phyloP scores from a whole-genome alignment of 2,329 filamentous ascomycete genomes.

The Karstenula rhodostoma region DNA sequence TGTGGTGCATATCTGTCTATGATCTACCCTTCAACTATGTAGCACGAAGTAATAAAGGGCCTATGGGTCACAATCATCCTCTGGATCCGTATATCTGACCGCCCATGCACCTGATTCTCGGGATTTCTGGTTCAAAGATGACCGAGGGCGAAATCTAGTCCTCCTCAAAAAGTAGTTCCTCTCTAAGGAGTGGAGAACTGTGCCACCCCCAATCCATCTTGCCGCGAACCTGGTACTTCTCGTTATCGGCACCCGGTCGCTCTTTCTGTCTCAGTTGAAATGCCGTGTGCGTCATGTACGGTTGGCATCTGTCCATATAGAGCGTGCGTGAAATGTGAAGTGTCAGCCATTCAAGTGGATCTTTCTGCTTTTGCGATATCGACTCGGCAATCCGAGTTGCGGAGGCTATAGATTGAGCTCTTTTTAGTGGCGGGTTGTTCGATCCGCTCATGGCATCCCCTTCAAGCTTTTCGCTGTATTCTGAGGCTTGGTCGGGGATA shows the following conservation, averaged over 20 bases:
- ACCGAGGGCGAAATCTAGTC: not conserved
- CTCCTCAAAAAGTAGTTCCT: not conserved
- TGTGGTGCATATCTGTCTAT: too few species aligned
- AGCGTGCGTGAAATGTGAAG: constrained; percentile 15
- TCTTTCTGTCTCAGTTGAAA: constrained; percentile 12
- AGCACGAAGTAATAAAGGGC: too few species aligned
- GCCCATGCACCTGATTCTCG: too few species aligned
- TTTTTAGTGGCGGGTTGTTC: constrained; percentile 6
- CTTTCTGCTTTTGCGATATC: constrained; percentile 8
- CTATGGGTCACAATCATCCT: too few species aligned
- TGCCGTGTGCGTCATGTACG: constrained; percentile 10
- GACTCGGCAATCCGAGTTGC: constrained; percentile 12
- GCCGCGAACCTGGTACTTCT: constrained; percentile 6
- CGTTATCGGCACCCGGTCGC: not conserved
- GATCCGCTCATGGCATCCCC: not conserved
- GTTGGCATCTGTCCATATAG: constrained; percentile 10
- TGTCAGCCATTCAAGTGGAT: constrained; percentile 11
- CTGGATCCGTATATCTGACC: too few species aligned
- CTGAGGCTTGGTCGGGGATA: constrained; percentile 2
- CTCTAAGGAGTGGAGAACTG: not conserved
- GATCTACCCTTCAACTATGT: too few species aligned
- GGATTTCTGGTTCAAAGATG: too few species aligned
- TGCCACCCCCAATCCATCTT: not conserved
- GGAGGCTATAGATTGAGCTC: not conserved
- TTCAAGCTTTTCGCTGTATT: not conserved